These are phyloP conservation scores for Candida glucosophila DNA, from an alignment of 1,139 yeast genomes.

Conservation along the genomic window DNA sequence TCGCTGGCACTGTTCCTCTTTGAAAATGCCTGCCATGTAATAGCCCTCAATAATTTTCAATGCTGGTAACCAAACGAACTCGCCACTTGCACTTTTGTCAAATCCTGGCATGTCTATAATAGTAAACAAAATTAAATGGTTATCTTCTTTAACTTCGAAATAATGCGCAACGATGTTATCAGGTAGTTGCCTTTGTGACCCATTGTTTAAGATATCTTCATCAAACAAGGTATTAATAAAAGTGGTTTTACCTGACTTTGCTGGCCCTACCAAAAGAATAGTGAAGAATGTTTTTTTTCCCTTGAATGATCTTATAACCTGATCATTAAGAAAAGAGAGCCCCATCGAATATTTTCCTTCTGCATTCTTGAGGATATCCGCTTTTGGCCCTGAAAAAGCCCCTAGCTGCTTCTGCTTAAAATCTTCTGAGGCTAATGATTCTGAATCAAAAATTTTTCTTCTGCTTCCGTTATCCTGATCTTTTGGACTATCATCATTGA, in stretches of 20 bases:
- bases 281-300: constrained; percentile 37
- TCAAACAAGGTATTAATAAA: constrained; percentile 53
- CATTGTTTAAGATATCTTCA: constrained; percentile 8
- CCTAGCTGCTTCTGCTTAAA: too few relatives aligned
- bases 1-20: constrained; percentile 69
- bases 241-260: constrained; percentile 79
- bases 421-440: too few relatives aligned
- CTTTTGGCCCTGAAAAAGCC: too few relatives aligned
- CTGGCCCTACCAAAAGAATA: constrained; percentile 66
- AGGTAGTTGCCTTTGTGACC: constrained; percentile 1
- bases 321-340: constrained; percentile 18
- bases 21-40: constrained; percentile 48
- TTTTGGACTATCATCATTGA: too few relatives aligned
- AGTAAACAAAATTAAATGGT: constrained; percentile 40
- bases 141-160: constrained; percentile 41
- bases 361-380: not conserved
- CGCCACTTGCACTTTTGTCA: constrained; percentile 30
- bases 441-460: too few relatives aligned
- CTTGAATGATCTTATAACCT: constrained; percentile 11
- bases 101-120: constrained; percentile 32
- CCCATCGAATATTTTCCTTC: constrained; percentile 12
- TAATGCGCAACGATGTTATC: constrained; percentile 27
- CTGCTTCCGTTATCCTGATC: too few relatives aligned
- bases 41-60: constrained; percentile 54
- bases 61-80: constrained; percentile 50